phyloP scores from a whole-genome alignment of 2,329 filamentous ascomycete species.

The Fusarium devonianum region DNA sequence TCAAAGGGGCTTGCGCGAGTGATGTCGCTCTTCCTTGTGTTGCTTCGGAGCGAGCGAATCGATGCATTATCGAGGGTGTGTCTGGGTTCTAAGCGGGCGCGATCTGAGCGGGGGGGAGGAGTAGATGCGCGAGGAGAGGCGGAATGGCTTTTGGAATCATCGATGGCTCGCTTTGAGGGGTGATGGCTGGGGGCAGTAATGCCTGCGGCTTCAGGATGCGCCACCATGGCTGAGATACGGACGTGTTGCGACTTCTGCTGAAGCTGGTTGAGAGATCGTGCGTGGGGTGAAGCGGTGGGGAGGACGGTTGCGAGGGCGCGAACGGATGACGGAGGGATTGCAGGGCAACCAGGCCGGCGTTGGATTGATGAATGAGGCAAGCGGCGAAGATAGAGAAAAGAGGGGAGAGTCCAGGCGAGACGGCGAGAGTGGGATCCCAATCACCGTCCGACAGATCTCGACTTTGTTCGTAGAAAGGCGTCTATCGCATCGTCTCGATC shows the following conservation, averaged over 20 bases:
- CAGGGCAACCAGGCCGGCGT: constrained; percentile 7
- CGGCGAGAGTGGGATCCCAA: constrained; percentile 34
- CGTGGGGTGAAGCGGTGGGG: constrained; percentile 12
- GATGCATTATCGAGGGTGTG: constrained; percentile 47
- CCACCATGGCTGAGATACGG: constrained; percentile 44
- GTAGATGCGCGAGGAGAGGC: constrained; percentile 51
- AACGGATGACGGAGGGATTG: constrained; percentile 12
- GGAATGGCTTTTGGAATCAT: constrained; percentile 43
- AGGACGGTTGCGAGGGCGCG: constrained; percentile 9
- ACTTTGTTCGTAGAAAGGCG: constrained; percentile 29
- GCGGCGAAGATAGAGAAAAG: constrained; percentile 8
- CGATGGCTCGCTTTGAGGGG: constrained; percentile 46
- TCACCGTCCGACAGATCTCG: constrained; percentile 38
- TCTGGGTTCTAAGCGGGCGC: constrained; percentile 52
- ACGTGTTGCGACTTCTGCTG: constrained; percentile 14
- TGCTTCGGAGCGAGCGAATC: constrained; percentile 47
- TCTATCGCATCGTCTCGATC: constrained; percentile 42
- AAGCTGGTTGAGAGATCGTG: constrained; percentile 7
- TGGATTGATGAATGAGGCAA: constrained; percentile 7
- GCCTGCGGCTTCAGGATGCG: constrained; percentile 42
- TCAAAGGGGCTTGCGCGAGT: constrained; percentile 53
- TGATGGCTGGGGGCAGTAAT: constrained; percentile 43
- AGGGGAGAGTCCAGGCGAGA: constrained; percentile 31
- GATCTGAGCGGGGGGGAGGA: constrained; percentile 55
- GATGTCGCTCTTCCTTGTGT: constrained; percentile 47